Evolutionary conservation across 805 yeast genomes (phyloP), one percentile per base, ranked within the genome.

Genomic region (Myxozyma melibiosi): DNA sequence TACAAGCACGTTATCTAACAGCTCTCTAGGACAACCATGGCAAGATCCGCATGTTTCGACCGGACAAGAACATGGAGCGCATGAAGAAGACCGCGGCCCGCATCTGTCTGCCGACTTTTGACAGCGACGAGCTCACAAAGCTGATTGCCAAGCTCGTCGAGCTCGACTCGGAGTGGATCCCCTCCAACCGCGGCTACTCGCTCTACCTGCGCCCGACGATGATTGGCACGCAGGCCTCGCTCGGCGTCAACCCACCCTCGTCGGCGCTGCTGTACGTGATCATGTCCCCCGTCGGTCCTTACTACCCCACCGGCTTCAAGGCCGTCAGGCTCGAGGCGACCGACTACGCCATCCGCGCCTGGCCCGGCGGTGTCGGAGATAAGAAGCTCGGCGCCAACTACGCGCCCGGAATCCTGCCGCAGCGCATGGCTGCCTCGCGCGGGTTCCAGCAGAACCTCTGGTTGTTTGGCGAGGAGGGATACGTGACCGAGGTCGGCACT

Each of bases 291-390:
- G 98, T 92, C 30, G 98, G 98, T 49, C 97, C 98, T 25, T 94
- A 92, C 81, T 90, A 87, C 76, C 80, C 86, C 68, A 87, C 96
- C 18, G 97, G 98, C 18, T 92, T 92, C 84, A 90, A 91, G 76
- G 97, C 98, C 40, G 96, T 94, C 53, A 80, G 83, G 61, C 80
- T 94, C 64, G 97, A 92, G 76, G 97, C 98, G 65, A 91, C 97
- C 34, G 96, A 90, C 71, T 84, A 88, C 67, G 96, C 96, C 49
- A 91, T 91, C 33, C 88, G 99, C 78, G 98, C 99, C 30, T 92
- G 98, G 98, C 98, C 98, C 71, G 96, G 96, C 69, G 99, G 98
- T 74, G 90, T 84, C 67, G 99, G 99, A 75, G 87, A 92, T 82
- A 86, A 83, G 74, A 92, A 92, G 76, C 83, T 92, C 68, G 99